phyloP scores from a whole-genome alignment of 805 yeast genomes.

The Cyberlindnera galapagoensis region DNA sequence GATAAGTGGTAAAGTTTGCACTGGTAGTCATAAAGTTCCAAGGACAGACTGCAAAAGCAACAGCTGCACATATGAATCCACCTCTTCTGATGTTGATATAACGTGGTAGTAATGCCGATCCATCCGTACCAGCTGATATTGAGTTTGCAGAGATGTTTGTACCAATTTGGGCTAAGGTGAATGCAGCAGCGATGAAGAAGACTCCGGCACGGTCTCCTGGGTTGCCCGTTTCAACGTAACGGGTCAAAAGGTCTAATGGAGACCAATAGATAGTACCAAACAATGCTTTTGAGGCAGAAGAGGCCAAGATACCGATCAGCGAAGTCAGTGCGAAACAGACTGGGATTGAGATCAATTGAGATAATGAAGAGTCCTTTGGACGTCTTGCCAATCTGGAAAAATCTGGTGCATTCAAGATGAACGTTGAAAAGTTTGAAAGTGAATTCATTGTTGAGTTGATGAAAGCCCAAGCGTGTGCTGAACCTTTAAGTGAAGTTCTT shows the following conservation, averaged over 20 bases:
- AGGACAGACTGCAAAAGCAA: slow-evolving; percentile 71
- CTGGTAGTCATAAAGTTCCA: slow-evolving; percentile 73
- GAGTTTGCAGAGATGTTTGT: slow-evolving; percentile 72
- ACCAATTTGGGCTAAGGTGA: slow-evolving; percentile 73
- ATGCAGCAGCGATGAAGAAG: slow-evolving; percentile 62
- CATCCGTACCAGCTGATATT: slow-evolving; percentile 66
- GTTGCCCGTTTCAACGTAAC: slow-evolving; percentile 49
- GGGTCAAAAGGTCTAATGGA: slow-evolving; percentile 60
- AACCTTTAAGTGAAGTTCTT: slow-evolving; percentile 44
- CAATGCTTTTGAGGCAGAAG: slow-evolving; percentile 66
- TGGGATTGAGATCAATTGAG: slow-evolving; percentile 66
- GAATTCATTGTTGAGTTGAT: slow-evolving; percentile 73
- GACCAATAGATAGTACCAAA: slow-evolving; percentile 76
- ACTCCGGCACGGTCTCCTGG: slow-evolving; percentile 73
- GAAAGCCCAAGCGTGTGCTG: slow-evolving; percentile 77
- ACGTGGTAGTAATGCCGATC: slow-evolving; percentile 58
- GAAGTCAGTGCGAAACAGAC: slow-evolving; percentile 74
- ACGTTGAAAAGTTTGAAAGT: slow-evolving; percentile 82
- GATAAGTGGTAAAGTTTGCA: slow-evolving; percentile 69
- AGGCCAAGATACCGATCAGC: slow-evolving; percentile 76
- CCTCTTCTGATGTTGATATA: slow-evolving; percentile 75
- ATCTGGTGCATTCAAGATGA: slow-evolving; percentile 84
- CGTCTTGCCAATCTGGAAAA: slow-evolving; percentile 76
- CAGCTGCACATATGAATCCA: slow-evolving; percentile 65
- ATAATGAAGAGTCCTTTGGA: slow-evolving; percentile 41